These are phyloP conservation scores for Trichoderma asperellum DNA, from an alignment of 2,329 filamentous ascomycete species.

Conservation along the genomic window DNA sequence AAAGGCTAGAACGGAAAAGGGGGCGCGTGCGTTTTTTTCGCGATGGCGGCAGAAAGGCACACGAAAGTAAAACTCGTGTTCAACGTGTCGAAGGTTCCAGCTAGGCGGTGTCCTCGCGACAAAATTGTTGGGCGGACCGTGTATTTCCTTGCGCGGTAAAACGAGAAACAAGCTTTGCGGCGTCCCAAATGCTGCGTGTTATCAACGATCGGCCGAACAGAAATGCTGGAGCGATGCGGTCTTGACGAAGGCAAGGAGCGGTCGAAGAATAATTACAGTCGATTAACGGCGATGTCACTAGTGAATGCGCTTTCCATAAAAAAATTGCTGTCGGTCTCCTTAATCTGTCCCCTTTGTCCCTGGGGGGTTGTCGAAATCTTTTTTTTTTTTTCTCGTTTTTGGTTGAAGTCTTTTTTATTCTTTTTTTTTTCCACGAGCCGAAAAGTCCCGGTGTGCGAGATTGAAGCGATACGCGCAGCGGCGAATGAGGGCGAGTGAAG, in stretches of 20 bases:
- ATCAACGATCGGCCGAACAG: slow-evolving; percentile 27
- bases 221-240: slow-evolving; percentile 13
- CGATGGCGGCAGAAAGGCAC: slow-evolving; percentile 1
- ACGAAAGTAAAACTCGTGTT: slow-evolving; percentile 1
- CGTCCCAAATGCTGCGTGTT: slow-evolving; percentile 18
- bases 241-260: slow-evolving; percentile 34
- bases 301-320: slow-evolving; percentile 38
- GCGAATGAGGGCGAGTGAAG: slow-evolving; percentile 4
- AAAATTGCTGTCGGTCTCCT: slow-evolving; percentile 30
- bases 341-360: slow-evolving; percentile 15
- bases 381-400: slow-evolving; percentile 1
- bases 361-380: slow-evolving; percentile 19
- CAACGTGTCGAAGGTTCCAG: slow-evolving; percentile 1
- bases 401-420: slow-evolving; percentile 5
- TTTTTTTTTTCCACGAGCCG: slow-evolving; percentile 6
- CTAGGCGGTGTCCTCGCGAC: not conserved
- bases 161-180: slow-evolving; percentile 5
- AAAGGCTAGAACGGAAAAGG: not conserved
- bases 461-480: slow-evolving; percentile 19
- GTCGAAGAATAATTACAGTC: slow-evolving; percentile 40
- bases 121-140: not conserved
- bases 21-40: slow-evolving; percentile 11
- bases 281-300: slow-evolving; percentile 41
- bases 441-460: slow-evolving; percentile 21
- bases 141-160: not conserved